Conservation (phyloP, 176 grass and related monocot species). For the Bonia amplexicaulis region DNA sequence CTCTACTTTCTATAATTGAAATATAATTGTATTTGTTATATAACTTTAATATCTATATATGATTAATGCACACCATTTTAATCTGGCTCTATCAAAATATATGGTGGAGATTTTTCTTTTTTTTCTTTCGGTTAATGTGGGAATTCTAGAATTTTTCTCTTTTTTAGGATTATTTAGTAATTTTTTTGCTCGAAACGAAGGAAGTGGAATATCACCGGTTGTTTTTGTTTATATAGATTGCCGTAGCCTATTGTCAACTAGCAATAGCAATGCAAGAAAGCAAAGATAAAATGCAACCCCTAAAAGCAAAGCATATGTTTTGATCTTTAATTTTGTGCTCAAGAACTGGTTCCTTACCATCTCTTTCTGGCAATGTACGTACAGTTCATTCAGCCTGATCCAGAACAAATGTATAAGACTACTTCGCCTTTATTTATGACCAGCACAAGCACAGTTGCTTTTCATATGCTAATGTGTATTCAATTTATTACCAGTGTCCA, state of each 20-base stretch:
- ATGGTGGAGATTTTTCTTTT: too few relatives aligned
- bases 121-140: too few relatives aligned
- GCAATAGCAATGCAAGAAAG: neutral
- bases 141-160: too few relatives aligned
- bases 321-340: neutral
- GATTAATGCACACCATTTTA: too few relatives aligned
- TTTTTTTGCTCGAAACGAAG: too few relatives aligned
- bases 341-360: neutral
- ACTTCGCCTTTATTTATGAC: conserved; percentile 9
- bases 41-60: too few relatives aligned
- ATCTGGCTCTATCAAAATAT: too few relatives aligned
- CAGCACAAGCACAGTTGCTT: neutral
- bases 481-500: neutral
- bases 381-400: conserved; percentile 1
- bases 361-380: neutral
- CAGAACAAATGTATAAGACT: neutral
- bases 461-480: conserved; percentile 6
- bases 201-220: too few relatives aligned
- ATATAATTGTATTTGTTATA: too few relatives aligned
- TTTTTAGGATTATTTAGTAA: too few relatives aligned
- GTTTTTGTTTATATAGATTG: neutral
- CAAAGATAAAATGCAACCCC: neutral
- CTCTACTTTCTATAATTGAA: too few relatives aligned
- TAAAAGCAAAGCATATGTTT: conserved; percentile 3
- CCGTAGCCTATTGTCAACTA: conserved; percentile 1